phyloP scores from a whole-genome alignment of 2,329 filamentous ascomycete genomes.

The Lasiodiplodia sp. region DNA sequence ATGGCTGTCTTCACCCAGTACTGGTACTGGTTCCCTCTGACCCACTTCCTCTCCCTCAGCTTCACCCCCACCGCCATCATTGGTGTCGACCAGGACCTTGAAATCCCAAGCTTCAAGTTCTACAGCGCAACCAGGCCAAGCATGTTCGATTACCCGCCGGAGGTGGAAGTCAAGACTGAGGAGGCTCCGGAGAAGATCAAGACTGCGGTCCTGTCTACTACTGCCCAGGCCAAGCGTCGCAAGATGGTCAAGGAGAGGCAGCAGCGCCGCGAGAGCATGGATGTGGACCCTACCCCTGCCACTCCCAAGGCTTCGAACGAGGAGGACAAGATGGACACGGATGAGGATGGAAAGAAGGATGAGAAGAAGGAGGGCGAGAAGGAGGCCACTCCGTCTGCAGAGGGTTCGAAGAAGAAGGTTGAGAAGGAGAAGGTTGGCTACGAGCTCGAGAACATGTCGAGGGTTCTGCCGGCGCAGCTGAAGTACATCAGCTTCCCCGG shows the following conservation, averaged over 20 bases:
- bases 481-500: slow-evolving; percentile 95
- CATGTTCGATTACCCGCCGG: slow-evolving; percentile 96
- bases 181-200: slow-evolving; percentile 93
- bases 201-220: slow-evolving; percentile 94
- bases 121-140: slow-evolving; percentile 93
- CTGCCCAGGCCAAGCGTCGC: slow-evolving; percentile 93
- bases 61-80: slow-evolving; percentile 98
- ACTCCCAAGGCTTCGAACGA: slow-evolving; percentile 71
- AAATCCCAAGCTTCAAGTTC: slow-evolving; percentile 94
- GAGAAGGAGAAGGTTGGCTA: slow-evolving; percentile 98
- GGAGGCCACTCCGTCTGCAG: slow-evolving; percentile 59
- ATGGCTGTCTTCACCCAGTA: slow-evolving; percentile 99
- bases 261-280: slow-evolving; percentile 91
- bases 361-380: slow-evolving; percentile 60
- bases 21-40: slow-evolving; percentile 99
- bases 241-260: slow-evolving; percentile 94
- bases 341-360: slow-evolving; percentile 55
- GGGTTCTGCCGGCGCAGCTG: slow-evolving; percentile 89
- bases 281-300: slow-evolving; percentile 80
- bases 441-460: slow-evolving; percentile 95
- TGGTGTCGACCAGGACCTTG: slow-evolving; percentile 89
- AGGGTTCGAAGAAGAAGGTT: slow-evolving; percentile 80
- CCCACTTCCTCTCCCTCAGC: slow-evolving; percentile 93
- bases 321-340: slow-evolving; percentile 85
- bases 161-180: slow-evolving; percentile 93